Percentiles rank a stretch among this genome's conserved stretches.
phyloP scores from a whole-genome alignment of 2,329 filamentous ascomycete species.

The Escovopsis weberi region DNA sequence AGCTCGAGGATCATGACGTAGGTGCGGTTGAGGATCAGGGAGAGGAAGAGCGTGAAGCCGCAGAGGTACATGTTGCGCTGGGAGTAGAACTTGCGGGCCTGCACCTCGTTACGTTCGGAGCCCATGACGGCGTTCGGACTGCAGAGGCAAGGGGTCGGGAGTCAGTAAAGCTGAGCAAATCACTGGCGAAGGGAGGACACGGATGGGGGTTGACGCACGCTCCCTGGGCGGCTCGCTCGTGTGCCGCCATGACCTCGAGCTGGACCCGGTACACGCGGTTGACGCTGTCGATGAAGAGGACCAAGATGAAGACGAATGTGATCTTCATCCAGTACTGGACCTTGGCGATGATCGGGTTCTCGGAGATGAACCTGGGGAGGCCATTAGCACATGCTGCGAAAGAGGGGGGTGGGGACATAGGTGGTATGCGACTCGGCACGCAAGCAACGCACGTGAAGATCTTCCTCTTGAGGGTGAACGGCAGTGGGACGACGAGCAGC shows the following conservation, averaged over 20 bases:
- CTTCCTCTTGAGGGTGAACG: conserved; percentile 71
- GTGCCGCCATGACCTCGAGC: conserved; percentile 62
- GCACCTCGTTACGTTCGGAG: conserved; percentile 92
- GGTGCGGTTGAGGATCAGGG: conserved; percentile 95
- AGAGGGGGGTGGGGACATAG: neutral
- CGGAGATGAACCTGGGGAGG: conserved; percentile 68
- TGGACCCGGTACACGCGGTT: conserved; percentile 93
- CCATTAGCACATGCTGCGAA: neutral
- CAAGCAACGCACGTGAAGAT: conserved; percentile 56
- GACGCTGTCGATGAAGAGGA: conserved; percentile 95
- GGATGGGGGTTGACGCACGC: conserved; percentile 28
- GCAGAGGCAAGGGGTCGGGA: conserved; percentile 9
- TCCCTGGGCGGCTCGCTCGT: conserved; percentile 36
- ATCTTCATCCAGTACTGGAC: conserved; percentile 98
- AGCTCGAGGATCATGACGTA: conserved; percentile 94
- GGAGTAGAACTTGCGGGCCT: conserved; percentile 99
- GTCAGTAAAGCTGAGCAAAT: neutral
- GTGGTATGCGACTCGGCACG: neutral
- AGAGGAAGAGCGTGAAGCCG: conserved; percentile 97
- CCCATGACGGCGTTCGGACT: conserved; percentile 57
- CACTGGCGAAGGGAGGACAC: neutral
- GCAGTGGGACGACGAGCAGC: conserved; percentile 71
- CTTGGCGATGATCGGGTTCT: conserved; percentile 72
- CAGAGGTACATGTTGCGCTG: conserved; percentile 99
- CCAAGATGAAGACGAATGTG: conserved; percentile 96